Conservation (phyloP, 306 rosid genomes). For the Rosa persica region DNA sequence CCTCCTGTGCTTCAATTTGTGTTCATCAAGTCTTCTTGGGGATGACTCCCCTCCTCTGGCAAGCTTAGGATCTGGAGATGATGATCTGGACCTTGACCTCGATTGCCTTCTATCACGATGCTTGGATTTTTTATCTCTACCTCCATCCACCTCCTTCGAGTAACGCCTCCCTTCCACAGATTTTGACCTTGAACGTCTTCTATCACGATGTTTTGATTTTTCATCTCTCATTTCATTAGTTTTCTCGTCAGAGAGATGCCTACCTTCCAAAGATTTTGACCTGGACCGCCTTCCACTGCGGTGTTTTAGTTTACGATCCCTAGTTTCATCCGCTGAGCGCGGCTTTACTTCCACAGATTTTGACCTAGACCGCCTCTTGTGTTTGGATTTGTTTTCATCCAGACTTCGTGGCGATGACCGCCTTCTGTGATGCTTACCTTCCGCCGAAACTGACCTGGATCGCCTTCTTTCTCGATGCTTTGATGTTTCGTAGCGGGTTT, state of each 20-base stretch:
- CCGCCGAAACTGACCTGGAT: constrained; percentile 68
- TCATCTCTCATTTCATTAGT: constrained; percentile 43
- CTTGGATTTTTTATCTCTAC: constrained; percentile 59
- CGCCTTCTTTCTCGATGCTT: constrained; percentile 64
- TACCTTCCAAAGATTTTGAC: constrained; percentile 68
- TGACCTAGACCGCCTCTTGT: constrained; percentile 69
- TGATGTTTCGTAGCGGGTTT: constrained; percentile 45
- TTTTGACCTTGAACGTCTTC: constrained; percentile 57
- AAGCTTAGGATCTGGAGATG: constrained; percentile 54
- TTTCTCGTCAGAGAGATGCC: constrained; percentile 44
- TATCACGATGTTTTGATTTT: constrained; percentile 48
- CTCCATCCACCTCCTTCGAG: constrained; percentile 46
- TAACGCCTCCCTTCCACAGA: constrained; percentile 55
- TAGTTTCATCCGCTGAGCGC: constrained; percentile 38
- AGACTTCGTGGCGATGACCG: constrained; percentile 60
- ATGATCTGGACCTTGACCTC: constrained; percentile 72
- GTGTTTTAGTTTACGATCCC: constrained; percentile 50
- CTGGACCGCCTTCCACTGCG: constrained; percentile 67
- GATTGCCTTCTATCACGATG: constrained; percentile 73
- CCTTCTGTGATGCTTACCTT: constrained; percentile 52
- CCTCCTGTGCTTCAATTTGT: constrained; percentile 38
- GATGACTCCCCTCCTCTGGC: constrained; percentile 44
- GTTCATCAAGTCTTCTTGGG: constrained; percentile 40
- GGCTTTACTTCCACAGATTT: constrained; percentile 65
- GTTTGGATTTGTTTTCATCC: constrained; percentile 65